Base-by-base conservation (phyloP, 768 basidiomycete species). In the Rhizopogon rudus region DNA sequence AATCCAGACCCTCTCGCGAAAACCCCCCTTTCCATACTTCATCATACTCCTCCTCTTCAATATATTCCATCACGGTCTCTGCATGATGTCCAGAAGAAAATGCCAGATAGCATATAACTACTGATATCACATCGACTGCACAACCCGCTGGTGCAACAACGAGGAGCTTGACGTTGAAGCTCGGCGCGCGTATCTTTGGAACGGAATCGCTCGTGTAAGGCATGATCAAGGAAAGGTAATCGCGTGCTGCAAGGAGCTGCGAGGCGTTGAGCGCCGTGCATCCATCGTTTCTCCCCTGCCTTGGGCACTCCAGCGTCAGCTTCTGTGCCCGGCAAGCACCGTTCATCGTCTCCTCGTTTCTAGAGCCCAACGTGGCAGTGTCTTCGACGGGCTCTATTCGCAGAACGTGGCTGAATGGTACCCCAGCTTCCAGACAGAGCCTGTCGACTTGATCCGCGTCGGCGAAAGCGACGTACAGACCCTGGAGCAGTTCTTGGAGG, bases 211-310 rank as follows among this genome's bases (percentile, higher is more conserved):
- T 57, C 13, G 44, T 48, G 44, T 73, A 66, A 2, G 77, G 77
- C 42, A 79, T 57, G 16, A 71, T 70, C 7, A 77, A 61, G 6
- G 67, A 68, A 37, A 80, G 62, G 60, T 78, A 78, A 57, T 79
- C 78, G 25, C 78, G 69, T 7, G 72, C 76, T 1, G 67, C 66
- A 29, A 71, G 59, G 4, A 80, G 68, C 56, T 79, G 75, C 0
- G 60, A 42, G 55, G 65, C 61, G 22, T 59, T 70, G 4, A 78
- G 63, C 6, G 58, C 48, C 1, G 63, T 65, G 37, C 60, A 48
- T n/a, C 57, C 57, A 12, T 50, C 46, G 9, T 14, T 5, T 2
- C 40, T 7, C 3, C 1, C 0, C 17, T 44, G 35, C 10, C 46
- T 29, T 5, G 17, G 55, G 33, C 42, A 56, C 33, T 39, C n/a